These are phyloP conservation scores for Clonostachys rhizophaga DNA, from an alignment of 2,329 filamentous ascomycete genomes.

Conservation along the genomic window DNA sequence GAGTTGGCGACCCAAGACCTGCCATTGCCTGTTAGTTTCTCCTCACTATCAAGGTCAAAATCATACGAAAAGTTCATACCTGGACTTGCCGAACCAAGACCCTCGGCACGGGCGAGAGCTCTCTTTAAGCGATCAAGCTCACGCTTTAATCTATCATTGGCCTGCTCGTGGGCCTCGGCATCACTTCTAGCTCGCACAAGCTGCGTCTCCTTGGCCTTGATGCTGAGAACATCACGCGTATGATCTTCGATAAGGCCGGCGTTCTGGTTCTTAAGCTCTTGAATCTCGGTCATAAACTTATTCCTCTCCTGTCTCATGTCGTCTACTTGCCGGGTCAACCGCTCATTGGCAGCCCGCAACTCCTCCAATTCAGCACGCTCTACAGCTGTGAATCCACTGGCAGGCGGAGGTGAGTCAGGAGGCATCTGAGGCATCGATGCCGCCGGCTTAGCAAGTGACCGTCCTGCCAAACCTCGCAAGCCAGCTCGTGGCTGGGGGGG, in stretches of 20 bases:
- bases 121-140: conserved; percentile 94
- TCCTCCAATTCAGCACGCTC: conserved; percentile 93
- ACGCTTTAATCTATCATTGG: conserved; percentile 75
- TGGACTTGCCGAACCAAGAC: conserved; percentile 29
- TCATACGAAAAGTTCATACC: conserved; percentile 31
- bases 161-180: conserved; percentile 81
- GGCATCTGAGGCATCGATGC: conserved; percentile 43
- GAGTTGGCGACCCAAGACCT: conserved; percentile 41
- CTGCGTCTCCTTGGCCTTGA: conserved; percentile 98
- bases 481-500: conserved; percentile 59
- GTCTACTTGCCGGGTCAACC: conserved; percentile 68
- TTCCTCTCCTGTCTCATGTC: conserved; percentile 78
- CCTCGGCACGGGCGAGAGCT: conserved; percentile 63
- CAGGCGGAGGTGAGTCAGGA: conserved; percentile 51
- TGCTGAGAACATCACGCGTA: conserved; percentile 88
- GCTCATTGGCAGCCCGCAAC: conserved; percentile 77
- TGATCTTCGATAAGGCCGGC: conserved; percentile 96
- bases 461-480: conserved; percentile 73
- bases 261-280: conserved; percentile 95
- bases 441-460: conserved; percentile 75
- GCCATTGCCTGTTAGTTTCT: background rate
- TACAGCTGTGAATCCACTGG: conserved; percentile 66
- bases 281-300: conserved; percentile 79
- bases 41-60: background rate
- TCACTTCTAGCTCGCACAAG: conserved; percentile 88